Base-by-base conservation (phyloP, 83 land plant species). In the Thuja plicata region DNA sequence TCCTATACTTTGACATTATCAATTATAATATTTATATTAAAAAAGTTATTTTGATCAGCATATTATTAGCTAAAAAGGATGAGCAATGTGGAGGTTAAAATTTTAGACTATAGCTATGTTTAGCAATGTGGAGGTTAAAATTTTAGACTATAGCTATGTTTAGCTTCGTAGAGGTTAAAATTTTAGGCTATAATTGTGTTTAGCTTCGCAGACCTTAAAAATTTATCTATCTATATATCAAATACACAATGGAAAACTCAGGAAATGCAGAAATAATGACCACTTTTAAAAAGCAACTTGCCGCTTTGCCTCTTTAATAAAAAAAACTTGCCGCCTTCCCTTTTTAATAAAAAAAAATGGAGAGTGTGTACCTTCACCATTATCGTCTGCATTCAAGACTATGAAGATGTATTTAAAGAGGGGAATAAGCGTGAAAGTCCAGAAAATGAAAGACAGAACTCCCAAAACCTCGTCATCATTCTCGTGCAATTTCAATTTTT, bases 321-420 rank as follows among this genome's bases (percentile, higher is more conserved):
- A 57, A 57, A 62, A 11, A 21, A 62, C 24, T 24, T 19, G 27
- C 8, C 8, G 24, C 24, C 5, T 24, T 62, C 6, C 70, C 70
- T 57, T 7, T 57, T 17, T 17, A 57, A 19, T 57, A 3, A 57
- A 57, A 57, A 62, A 11, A n/a, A n/a, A n/a, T 85, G 37, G 38
- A 32, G 66, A 10, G 46, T 50, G 54, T 8, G 62, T 86, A 93
- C 94, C 95, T 94, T 94, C 95, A 73, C 94, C 94, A 87, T 93
- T 91, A 50, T 94, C 95, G 92, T 93, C 93, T 84, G 94, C 93
- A 76, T 86, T 73, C 38, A 94, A 88, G 35, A 94, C 94, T 84
- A 93, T 71, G 35, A 94, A 60, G n/a, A 92, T 89, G 89, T 94
- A 93, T 82, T 94, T 94, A 35, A 60, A 55, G 10, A 94, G 89